phyloP scores from a whole-genome alignment of 192 early-diverging fungal species.

The Spizellomyces punctatus region DNA sequence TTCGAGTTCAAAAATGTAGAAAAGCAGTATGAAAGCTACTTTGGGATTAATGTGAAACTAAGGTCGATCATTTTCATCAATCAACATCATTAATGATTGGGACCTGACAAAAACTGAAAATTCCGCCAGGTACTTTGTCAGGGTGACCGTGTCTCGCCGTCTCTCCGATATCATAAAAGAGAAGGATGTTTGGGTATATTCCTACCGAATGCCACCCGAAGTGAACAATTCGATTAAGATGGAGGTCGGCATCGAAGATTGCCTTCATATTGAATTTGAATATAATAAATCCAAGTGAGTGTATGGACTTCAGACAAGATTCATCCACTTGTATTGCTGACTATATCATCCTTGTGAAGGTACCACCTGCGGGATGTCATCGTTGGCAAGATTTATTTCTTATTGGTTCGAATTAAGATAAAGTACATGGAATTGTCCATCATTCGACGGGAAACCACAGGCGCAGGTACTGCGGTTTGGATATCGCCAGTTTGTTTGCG shows the following conservation, averaged over 20 bases:
- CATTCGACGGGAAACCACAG: conserved; percentile 95
- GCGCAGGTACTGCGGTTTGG: conserved; percentile 55
- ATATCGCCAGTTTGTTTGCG: conserved; percentile 6
- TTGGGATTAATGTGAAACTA: conserved; percentile 97
- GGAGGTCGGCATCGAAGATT: conserved; percentile 99
- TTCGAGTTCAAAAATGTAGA: conserved; percentile 99
- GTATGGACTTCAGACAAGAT: not conserved
- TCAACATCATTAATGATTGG: not conserved
- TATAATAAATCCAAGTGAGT: conserved; percentile 96
- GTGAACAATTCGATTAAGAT: conserved; percentile 97
- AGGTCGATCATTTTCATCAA: conserved; percentile 48
- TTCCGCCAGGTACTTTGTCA: conserved; percentile 81
- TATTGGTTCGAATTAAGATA: conserved; percentile 99
- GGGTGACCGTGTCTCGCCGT: conserved; percentile 86
- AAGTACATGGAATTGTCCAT: conserved; percentile 99
- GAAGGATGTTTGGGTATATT: conserved; percentile 98
- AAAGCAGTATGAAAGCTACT: conserved; percentile 98
- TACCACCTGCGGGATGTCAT: conserved; percentile 99
- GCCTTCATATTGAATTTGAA: conserved; percentile 99
- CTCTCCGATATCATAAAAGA: conserved; percentile 87
- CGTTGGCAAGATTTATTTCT: conserved; percentile 98
- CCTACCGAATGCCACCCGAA: conserved; percentile 89
- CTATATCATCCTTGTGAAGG: conserved; percentile 41
- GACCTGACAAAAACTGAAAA: not conserved
- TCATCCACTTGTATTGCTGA: not conserved